These are phyloP conservation scores for Colletotrichum trifolii DNA, from an alignment of 2,329 filamentous ascomycete genomes.

Conservation along the genomic window DNA sequence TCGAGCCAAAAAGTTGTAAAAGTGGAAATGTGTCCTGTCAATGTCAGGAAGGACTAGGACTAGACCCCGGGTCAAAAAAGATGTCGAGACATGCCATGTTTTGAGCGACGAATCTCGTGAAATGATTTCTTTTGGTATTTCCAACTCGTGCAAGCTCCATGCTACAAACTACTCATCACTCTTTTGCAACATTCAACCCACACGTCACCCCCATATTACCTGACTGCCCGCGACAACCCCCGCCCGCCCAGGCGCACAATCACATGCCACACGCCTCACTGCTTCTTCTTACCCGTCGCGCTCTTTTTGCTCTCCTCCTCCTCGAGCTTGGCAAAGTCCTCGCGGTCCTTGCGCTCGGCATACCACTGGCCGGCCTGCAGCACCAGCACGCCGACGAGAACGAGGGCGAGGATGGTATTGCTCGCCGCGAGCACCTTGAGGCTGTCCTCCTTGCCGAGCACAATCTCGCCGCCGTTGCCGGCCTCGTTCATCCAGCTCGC, in stretches of 20 bases:
- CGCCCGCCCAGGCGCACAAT: no score
- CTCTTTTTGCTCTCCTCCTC: conserved; percentile 49
- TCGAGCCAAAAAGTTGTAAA: neutral
- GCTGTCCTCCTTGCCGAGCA: conserved; percentile 86
- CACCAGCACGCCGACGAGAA: conserved; percentile 90
- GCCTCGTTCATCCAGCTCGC: conserved; percentile 52
- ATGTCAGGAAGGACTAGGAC: no score
- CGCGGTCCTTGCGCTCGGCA: conserved; percentile 90
- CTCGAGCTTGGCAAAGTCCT: conserved; percentile 77
- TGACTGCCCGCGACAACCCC: neutral
- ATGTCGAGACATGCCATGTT: conserved; percentile 23
- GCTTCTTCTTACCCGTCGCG: conserved; percentile 37
- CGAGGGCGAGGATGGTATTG: conserved; percentile 94
- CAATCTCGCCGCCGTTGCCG: conserved; percentile 68
- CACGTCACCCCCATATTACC: no score
- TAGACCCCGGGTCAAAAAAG: neutral
- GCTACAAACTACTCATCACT: no score
- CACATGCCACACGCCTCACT: conserved; percentile 3
- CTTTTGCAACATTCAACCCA: no score
- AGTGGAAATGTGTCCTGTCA: conserved; percentile 4
- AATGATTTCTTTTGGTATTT: neutral
- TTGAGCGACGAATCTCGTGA: no score
- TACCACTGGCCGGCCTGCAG: conserved; percentile 99
- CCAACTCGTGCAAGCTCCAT: neutral
- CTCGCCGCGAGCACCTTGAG: conserved; percentile 91